Evolutionary conservation across 73 alveolate species (phyloP).

Genomic region (Tetrahymena malaccensis): DNA sequence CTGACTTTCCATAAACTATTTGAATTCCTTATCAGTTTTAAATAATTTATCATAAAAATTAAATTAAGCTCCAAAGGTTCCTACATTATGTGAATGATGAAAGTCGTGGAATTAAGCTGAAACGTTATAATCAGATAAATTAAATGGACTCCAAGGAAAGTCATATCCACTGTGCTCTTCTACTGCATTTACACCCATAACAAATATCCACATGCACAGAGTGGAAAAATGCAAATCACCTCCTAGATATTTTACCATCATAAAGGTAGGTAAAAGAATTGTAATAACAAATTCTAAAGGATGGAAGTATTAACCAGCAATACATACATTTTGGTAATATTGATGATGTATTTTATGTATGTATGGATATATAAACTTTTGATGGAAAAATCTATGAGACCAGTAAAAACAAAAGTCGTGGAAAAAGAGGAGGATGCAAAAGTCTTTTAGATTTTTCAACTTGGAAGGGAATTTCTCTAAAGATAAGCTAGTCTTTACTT

Average conservation of each 20-base stretch:
- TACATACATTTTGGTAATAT: constrained; percentile 21
- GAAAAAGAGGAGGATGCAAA: neutral
- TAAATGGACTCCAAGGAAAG: constrained; percentile 33
- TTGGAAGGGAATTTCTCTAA: neutral
- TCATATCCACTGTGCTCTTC: constrained; percentile 68
- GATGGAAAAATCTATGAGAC: constrained; percentile 44
- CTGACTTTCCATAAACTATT: neutral
- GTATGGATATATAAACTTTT: constrained; percentile 22
- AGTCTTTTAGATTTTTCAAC: neutral
- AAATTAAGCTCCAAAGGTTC: neutral
- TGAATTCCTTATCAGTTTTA: neutral
- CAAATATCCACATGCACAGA: constrained; percentile 19
- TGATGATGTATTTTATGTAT: constrained; percentile 47
- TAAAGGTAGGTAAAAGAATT: neutral
- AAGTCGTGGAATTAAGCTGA: neutral
- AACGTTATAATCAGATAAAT: neutral
- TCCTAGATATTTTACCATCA: constrained; percentile 5
- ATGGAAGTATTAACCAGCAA: constrained; percentile 44
- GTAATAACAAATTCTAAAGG: constrained; percentile 37
- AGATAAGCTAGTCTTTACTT: neutral
- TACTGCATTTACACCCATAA: constrained; percentile 35
- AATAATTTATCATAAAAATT: neutral
- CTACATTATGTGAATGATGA: constrained; percentile 12
- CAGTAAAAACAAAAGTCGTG: constrained; percentile 35
- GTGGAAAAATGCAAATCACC: constrained; percentile 38